These are phyloP conservation scores for Aspergillus hiratsukae DNA, from an alignment of 2,329 filamentous ascomycete genomes.

Conservation along the genomic window DNA sequence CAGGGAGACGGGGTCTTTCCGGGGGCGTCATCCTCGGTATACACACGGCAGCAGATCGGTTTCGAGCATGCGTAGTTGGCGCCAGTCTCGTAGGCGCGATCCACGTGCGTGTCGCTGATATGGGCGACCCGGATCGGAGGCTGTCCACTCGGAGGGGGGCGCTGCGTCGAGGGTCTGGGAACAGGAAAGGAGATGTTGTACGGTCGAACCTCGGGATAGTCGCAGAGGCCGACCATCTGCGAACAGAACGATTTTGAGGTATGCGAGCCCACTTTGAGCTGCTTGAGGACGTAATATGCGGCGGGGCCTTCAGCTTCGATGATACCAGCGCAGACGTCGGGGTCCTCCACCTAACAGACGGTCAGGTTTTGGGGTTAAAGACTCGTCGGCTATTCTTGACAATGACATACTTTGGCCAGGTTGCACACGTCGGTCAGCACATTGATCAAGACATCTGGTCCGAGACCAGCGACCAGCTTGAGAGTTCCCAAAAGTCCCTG, in stretches of 20 bases:
- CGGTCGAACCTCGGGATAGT: slow-evolving; percentile 43
- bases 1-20: slow-evolving; percentile 49
- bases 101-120: slow-evolving; percentile 58
- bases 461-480: slow-evolving; percentile 42
- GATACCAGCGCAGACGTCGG: slow-evolving; percentile 53
- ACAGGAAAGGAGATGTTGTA: slow-evolving; percentile 44
- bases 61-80: slow-evolving; percentile 54
- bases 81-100: slow-evolving; percentile 52
- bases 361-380: background rate
- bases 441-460: slow-evolving; percentile 41
- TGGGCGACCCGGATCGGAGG: slow-evolving; percentile 53
- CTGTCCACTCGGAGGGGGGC: slow-evolving; percentile 45
- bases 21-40: slow-evolving; percentile 45
- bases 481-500: slow-evolving; percentile 37
- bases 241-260: slow-evolving; percentile 51
- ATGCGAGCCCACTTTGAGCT: slow-evolving; percentile 46
- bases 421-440: slow-evolving; percentile 36
- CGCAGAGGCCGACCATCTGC: slow-evolving; percentile 52
- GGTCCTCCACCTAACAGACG: slow-evolving; percentile 43
- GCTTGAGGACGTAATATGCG: slow-evolving; percentile 47
- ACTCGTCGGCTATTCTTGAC: background rate
- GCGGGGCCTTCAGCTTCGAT: slow-evolving; percentile 52
- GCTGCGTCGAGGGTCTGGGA: slow-evolving; percentile 33
- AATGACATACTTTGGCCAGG: slow-evolving; percentile 27
- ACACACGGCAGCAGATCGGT: slow-evolving; percentile 57